Percentiles rank a stretch among this genome's conserved stretches.
Conservation (phyloP, 1,284 basidiomycete species). For the Ceratobasidium sp. region DNA sequence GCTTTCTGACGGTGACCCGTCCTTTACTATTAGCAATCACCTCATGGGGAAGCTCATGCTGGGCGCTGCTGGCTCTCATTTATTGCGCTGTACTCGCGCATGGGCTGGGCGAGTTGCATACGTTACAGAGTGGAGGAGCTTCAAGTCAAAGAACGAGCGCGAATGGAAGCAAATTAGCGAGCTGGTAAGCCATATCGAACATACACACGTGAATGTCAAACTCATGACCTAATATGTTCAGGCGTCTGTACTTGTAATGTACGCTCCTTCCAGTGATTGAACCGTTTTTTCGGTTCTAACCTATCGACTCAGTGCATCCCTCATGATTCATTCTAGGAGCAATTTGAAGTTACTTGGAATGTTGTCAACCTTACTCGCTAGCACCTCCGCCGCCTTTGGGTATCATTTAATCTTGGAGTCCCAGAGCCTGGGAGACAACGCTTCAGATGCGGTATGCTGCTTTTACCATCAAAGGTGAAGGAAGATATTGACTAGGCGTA, state of each 20-base stretch:
- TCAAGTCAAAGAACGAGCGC: constrained; percentile 3
- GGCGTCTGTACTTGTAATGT: constrained; percentile 4
- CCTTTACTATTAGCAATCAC: background rate
- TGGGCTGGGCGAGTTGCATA: constrained; percentile 12
- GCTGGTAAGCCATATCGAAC: background rate
- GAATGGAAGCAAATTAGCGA: constrained; percentile 15
- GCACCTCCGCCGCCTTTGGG: background rate
- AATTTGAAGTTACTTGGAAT: background rate
- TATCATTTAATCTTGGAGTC: constrained; percentile 2
- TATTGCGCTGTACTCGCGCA: background rate
- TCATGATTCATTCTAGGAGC: background rate
- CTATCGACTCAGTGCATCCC: background rate
- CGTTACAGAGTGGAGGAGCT: constrained; percentile 1
- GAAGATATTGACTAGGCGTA: background rate
- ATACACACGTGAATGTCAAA: background rate
- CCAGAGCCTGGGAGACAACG: constrained; percentile 6
- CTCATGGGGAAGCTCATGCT: background rate
- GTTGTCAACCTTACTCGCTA: background rate
- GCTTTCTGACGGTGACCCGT: background rate
- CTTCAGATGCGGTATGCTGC: background rate
- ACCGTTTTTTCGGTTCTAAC: background rate
- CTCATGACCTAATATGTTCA: background rate
- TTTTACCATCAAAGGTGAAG: background rate
- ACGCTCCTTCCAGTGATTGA: background rate
- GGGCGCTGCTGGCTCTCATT: background rate